Evolutionary conservation across 805 yeast genomes (phyloP), one percentile per base, ranked within the genome.

Genomic region (Sungouiella blattae): DNA sequence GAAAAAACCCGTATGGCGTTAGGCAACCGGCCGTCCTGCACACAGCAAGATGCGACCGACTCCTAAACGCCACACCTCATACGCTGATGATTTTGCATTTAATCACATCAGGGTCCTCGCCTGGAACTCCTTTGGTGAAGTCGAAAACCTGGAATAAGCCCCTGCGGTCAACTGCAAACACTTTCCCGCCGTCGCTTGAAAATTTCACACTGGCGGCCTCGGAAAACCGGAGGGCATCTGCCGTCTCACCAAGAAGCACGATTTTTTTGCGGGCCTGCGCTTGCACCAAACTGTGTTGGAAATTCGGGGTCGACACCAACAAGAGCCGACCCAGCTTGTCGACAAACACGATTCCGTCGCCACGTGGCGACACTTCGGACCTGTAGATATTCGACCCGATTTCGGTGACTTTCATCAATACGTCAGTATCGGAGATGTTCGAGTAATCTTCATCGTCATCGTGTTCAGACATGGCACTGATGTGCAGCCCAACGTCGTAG

Each of bases 111-210:
- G 71, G 72, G 46, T 77, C 79, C 43, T 78, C 80, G 4, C 73
- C 71, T 9, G 93, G 93, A 15, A 80, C 59, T 2, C 94, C 96
- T 35, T 87, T 89, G 11, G 93, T 84, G 61, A 88, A 89, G 60
- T 89, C 97, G 47, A 84, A 86, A 21, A 88, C 75, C 43, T 80
- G 80, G 30, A 88, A 62, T 0, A 77, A 58, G 0, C 97, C 97
- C 50, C 84, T 86, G 26, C 96, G 66, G 57, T 89, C 98, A 11
- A 87, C 71, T 4, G 78, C 72, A 47, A 77, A 81, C 13, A 89
- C 64, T 42, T 79, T 79, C 31, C 88, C 88, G 0, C 98, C 97
- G 53, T 85, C 87, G 7, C 77, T 71, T 23, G 89, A 82, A 52
- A 87, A 89, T 33, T 72, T 61, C 41, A 89, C 56, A 1, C 88